A percentile compares a stretch with the other conserved stretches of the same genome.
Evolutionary conservation across 768 basidiomycete genomes (phyloP).

Genomic region (Cystobasidium tubakii): DNA sequence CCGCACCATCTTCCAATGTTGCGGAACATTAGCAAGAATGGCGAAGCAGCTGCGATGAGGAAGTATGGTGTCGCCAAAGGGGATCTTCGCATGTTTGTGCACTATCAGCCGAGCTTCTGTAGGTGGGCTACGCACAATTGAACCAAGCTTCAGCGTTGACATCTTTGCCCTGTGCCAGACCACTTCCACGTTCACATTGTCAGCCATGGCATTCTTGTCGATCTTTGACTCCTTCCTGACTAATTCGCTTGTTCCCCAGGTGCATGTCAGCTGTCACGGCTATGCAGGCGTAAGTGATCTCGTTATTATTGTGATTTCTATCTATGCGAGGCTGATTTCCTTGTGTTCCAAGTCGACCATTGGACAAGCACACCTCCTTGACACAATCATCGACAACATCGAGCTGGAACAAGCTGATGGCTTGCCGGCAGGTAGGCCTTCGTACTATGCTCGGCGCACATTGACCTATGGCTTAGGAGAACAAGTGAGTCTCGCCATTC

Average conservation of each 20-base stretch:
- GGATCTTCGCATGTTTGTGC: slow-evolving; percentile 71
- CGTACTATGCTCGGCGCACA: slow-evolving; percentile 39
- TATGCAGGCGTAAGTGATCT: not conserved
- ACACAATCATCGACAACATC: not conserved
- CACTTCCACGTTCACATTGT: not conserved
- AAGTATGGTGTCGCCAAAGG: slow-evolving; percentile 64
- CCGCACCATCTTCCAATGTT: slow-evolving; percentile 63
- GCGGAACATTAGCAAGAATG: slow-evolving; percentile 59
- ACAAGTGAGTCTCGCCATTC: slow-evolving; percentile 12
- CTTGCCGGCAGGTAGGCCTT: not conserved
- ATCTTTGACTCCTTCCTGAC: not conserved
- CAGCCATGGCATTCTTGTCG: not conserved
- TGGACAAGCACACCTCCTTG: not conserved
- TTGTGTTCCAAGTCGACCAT: not conserved
- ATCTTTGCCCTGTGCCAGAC: not conserved
- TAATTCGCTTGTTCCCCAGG: not conserved
- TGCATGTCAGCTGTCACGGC: not conserved
- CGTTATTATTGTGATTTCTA: not conserved
- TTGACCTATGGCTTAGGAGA: slow-evolving; percentile 44
- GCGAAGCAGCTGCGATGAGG: slow-evolving; percentile 56
- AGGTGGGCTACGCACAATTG: slow-evolving; percentile 50
- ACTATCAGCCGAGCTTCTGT: slow-evolving; percentile 98
- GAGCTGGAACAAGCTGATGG: not conserved
- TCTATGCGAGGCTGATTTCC: not conserved
- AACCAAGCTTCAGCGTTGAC: too few relatives aligned